Conservation (phyloP, 495 filamentous ascomycete genomes). For the Letharia columbiana region DNA sequence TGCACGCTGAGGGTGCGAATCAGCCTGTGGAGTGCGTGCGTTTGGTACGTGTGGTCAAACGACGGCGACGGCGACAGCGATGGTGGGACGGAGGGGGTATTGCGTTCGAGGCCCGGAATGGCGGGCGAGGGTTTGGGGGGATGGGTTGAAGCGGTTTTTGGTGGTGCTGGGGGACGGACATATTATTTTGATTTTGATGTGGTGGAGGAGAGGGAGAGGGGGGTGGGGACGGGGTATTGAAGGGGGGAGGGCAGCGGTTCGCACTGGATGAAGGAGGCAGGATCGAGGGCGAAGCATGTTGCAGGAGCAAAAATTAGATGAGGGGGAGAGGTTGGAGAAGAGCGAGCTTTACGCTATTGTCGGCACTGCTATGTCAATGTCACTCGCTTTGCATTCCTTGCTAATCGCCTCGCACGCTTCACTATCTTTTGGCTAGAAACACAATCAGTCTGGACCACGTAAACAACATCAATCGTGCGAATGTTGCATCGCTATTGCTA, state of each 20-base stretch:
- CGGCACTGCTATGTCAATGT: neutral
- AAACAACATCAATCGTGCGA: constrained; percentile 20
- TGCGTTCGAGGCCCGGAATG: neutral
- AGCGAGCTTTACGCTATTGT: neutral
- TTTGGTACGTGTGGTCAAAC: neutral
- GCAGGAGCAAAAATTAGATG: neutral
- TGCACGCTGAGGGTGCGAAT: too few relatives aligned
- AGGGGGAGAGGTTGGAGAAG: neutral
- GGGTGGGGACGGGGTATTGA: neutral
- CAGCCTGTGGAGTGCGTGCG: too few relatives aligned
- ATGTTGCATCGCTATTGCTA: constrained; percentile 9
- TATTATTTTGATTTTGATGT: neutral
- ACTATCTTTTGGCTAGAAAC: constrained; percentile 19
- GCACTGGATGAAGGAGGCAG: neutral
- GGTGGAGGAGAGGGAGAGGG: neutral
- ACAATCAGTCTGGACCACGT: constrained; percentile 19
- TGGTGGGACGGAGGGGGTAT: neutral
- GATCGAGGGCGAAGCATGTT: neutral
- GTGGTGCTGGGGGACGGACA: neutral
- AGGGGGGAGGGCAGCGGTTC: neutral
- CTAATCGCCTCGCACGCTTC: constrained; percentile 8
- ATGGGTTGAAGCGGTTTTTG: neutral
- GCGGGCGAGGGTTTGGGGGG: neutral
- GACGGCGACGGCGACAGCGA: neutral
- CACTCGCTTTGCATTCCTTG: neutral